Evolutionary conservation across 495 filamentous ascomycete genomes (phyloP).

Genomic region (Aspergillus taichungensis): DNA sequence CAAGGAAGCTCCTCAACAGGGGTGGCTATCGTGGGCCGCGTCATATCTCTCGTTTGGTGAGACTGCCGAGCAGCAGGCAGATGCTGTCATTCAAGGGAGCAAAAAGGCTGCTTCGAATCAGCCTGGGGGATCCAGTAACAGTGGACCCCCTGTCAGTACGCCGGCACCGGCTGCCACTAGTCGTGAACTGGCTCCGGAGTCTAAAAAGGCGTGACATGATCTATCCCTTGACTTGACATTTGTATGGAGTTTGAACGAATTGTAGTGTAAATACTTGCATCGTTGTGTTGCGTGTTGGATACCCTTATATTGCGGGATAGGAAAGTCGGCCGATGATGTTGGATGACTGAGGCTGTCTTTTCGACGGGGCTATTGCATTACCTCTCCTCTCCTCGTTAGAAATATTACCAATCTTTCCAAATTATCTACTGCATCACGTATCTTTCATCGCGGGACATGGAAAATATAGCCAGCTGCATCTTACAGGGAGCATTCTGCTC

Average conservation of each 20-base stretch:
- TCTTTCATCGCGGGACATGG: neutral
- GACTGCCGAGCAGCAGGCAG: constrained; percentile 11
- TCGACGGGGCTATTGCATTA: too few species aligned
- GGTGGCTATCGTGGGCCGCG: constrained; percentile 25
- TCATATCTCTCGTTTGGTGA: constrained; percentile 26
- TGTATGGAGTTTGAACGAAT: neutral
- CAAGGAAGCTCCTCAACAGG: constrained; percentile 16
- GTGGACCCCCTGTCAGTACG: neutral
- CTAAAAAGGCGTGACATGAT: constrained; percentile 5
- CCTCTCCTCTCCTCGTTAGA: neutral
- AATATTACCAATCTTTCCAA: neutral
- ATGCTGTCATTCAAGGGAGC: constrained; percentile 7
- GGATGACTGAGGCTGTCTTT: too few species aligned
- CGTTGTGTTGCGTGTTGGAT: constrained; percentile 8
- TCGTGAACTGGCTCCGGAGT: neutral
- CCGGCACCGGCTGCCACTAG: neutral
- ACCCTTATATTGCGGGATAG: constrained; percentile 7
- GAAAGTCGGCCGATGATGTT: neutral
- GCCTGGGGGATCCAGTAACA: neutral
- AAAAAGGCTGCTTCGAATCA: neutral
- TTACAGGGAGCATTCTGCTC: constrained; percentile 42
- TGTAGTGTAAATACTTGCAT: neutral
- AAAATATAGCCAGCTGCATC: neutral
- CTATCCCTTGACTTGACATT: constrained; percentile 1
- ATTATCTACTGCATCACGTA: neutral